These are phyloP conservation scores for Scleroderma citrinum DNA, from an alignment of 768 basidiomycete species.

Conservation along the genomic window DNA sequence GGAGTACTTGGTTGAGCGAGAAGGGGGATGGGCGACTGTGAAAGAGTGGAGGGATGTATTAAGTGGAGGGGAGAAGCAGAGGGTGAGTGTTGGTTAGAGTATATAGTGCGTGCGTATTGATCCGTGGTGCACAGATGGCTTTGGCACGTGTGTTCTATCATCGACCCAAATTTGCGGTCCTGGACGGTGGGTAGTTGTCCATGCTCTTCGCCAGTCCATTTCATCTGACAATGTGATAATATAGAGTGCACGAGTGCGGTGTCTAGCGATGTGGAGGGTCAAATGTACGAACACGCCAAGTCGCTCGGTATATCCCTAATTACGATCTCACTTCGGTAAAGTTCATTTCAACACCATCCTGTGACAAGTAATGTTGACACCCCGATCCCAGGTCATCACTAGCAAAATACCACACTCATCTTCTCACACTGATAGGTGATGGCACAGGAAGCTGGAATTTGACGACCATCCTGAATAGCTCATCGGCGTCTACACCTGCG, in stretches of 20 bases:
- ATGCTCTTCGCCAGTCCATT: neutral
- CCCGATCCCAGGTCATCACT: slow-evolving; percentile 58
- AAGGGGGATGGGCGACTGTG: slow-evolving; percentile 83
- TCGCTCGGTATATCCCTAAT: slow-evolving; percentile 85
- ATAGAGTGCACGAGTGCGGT: slow-evolving; percentile 93
- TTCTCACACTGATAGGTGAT: slow-evolving; percentile 75
- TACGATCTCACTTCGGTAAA: slow-evolving; percentile 82
- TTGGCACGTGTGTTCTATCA: slow-evolving; percentile 94
- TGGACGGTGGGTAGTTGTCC: slow-evolving; percentile 60
- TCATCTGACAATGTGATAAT: neutral
- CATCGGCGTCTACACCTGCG: neutral
- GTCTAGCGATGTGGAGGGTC: slow-evolving; percentile 91
- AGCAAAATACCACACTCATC: slow-evolving; percentile 83
- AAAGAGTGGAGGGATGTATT: slow-evolving; percentile 97
- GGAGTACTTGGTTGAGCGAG: slow-evolving; percentile 77
- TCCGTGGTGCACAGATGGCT: slow-evolving; percentile 56
- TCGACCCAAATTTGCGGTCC: slow-evolving; percentile 71
- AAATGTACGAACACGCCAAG: slow-evolving; percentile 93
- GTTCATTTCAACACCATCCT: slow-evolving; percentile 2
- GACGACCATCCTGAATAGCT: slow-evolving; percentile 42
- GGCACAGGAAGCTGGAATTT: slow-evolving; percentile 68
- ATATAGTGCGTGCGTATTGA: slow-evolving; percentile 3
- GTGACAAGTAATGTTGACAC: neutral
- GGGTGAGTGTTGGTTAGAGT: slow-evolving; percentile 38
- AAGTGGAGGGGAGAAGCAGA: slow-evolving; percentile 95